Conservation (phyloP, 495 filamentous ascomycete genomes). For the Xylaria castorea region DNA sequence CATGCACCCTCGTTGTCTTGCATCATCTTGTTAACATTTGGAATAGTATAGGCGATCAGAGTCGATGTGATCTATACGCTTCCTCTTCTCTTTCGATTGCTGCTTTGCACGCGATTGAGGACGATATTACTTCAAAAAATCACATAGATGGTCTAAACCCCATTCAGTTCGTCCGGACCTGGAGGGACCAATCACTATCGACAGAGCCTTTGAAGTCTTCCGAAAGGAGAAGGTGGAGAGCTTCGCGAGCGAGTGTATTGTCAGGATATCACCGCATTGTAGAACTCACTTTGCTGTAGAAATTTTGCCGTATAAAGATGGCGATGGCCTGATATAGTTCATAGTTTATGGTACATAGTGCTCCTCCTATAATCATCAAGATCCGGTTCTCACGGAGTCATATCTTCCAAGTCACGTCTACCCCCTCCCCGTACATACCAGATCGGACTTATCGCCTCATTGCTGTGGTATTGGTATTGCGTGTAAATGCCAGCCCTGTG, state of each 20-base stretch:
- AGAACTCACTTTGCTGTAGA: background rate
- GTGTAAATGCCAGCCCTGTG: background rate
- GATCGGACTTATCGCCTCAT: background rate
- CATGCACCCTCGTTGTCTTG: background rate
- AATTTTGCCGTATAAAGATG: background rate
- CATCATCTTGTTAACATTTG: background rate
- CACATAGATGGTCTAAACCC: background rate
- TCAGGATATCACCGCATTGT: background rate
- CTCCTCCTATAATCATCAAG: background rate
- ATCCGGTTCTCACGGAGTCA: background rate
- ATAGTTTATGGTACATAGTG: background rate
- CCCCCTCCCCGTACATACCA: background rate
- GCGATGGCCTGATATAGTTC: background rate
- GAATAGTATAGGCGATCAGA: background rate
- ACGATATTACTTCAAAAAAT: background rate
- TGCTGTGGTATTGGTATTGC: too few species aligned
- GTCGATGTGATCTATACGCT: background rate
- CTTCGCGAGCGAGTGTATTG: background rate
- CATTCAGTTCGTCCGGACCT: background rate
- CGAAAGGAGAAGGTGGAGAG: conserved; percentile 15
- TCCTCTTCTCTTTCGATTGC: background rate
- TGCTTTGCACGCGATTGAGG: background rate
- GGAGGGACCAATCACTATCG: background rate
- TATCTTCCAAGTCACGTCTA: background rate
- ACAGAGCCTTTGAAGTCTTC: background rate